Evolutionary conservation across 495 filamentous ascomycete genomes (phyloP), one percentile per base, ranked within the genome.

Genomic region (Neurospora africana): DNA sequence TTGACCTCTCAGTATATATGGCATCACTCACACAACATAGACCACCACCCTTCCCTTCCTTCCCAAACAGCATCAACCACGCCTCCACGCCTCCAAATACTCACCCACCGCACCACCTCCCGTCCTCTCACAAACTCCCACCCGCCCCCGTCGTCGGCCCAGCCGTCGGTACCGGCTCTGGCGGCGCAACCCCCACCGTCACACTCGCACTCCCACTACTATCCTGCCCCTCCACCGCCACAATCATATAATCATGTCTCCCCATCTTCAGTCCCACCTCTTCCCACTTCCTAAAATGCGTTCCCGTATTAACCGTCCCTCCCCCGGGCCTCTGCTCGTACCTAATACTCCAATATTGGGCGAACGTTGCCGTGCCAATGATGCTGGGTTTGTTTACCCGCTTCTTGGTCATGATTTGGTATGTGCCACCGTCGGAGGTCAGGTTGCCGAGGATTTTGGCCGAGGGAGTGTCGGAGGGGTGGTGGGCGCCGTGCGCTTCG

Each of bases 271-370:
- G 76, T 0, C 82, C 82, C 36, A 65, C 73, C 4, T 67, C 71
- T 7, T 77, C 77, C 87, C 87, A 90, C 2, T 84, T 86, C 75
- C 85, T 81, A 76, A 89, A 90, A 75, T 88, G 87, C 71, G 85
- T 87, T 2, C 78, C 76, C 11, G 78, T 79, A 11, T 71, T 79
- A 15, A 84, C 78, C 17, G 78, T 80, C 1, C 83, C 82, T 17
- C 78, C 79, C 10, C 23, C 21, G 21, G 77, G 76, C 36, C 82
- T 77, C 71, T 81, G 80, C 19, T 70, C 69, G 7, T 72, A 72
- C 19, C 84, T 78, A 53, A 91, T 84, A 33, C 86, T 87, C 85
- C 86, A 89, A 78, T 83, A 90, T 81, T 91, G 89, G 38, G 82
- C 80, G 76, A 91, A 91, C 65, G 86, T 91, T 3, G 81, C 77